These are phyloP conservation scores for Boletus tylopilopsis DNA, from an alignment of 768 basidiomycete genomes.

Conservation along the genomic window DNA sequence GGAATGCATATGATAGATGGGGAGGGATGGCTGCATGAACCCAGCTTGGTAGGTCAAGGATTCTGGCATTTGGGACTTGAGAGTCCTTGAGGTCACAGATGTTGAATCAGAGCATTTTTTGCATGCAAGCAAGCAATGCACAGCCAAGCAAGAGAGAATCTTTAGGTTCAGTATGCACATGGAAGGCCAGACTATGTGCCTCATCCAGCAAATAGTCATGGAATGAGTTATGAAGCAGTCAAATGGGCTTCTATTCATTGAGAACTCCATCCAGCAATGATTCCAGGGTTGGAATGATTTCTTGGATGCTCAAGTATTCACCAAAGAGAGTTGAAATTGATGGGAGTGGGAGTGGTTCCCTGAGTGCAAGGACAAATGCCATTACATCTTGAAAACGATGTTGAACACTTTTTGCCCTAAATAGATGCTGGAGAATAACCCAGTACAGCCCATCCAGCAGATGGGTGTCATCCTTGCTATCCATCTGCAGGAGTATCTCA, in stretches of 20 bases:
- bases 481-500: neutral
- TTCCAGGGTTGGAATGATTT: neutral
- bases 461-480: neutral
- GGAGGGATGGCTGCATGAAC: neutral
- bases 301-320: neutral
- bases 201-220: neutral
- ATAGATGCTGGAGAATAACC: neutral
- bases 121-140: neutral
- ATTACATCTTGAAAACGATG: neutral
- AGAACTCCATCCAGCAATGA: neutral
- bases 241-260: neutral
- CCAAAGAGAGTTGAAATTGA: neutral
- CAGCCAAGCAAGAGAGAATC: neutral
- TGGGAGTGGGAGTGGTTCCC: neutral
- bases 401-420: neutral
- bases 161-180: neutral
- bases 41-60: neutral
- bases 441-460: neutral
- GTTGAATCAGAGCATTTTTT: neutral
- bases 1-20: neutral
- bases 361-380: neutral
- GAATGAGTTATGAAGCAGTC: neutral
- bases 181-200: neutral
- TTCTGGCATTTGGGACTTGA: neutral
- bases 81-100: neutral